Percentiles rank a stretch among this genome's conserved stretches.
phyloP scores from a whole-genome alignment of 768 basidiomycete genomes.

The Cyathus striatus region DNA sequence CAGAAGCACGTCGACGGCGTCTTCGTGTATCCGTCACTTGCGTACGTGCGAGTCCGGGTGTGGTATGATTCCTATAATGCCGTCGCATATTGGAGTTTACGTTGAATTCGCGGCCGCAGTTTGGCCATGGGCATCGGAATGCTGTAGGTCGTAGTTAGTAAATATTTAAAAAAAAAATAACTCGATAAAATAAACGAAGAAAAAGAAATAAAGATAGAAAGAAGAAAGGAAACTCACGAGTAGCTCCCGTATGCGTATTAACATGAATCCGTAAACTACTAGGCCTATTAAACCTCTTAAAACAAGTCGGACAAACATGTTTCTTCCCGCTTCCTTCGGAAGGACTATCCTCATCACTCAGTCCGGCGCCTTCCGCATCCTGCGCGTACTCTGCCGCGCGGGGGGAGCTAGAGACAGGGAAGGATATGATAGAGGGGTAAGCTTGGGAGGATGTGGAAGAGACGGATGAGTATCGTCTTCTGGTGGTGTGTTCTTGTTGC shows the following conservation, averaged over 20 bases:
- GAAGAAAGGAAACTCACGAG: constrained; percentile 39
- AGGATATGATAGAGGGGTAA: constrained; percentile 18
- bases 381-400: constrained; percentile 1
- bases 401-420: constrained; percentile 11
- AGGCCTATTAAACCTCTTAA: constrained; percentile 64
- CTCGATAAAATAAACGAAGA: no score
- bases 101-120: constrained; percentile 74
- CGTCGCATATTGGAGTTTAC: constrained; percentile 85
- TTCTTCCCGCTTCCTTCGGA: constrained; percentile 30
- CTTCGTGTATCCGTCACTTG: constrained; percentile 19
- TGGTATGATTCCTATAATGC: constrained; percentile 65
- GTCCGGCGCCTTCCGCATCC: constrained; percentile 16
- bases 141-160: constrained; percentile 31
- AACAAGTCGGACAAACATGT: constrained; percentile 49
- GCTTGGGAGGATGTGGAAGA: constrained; percentile 1
- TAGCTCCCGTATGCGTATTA: constrained; percentile 66
- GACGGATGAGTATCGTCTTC: no score
- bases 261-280: constrained; percentile 62
- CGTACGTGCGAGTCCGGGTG: constrained; percentile 24
- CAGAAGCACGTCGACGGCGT: constrained; percentile 16
- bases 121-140: constrained; percentile 69
- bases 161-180: constrained; percentile 1
- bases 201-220: constrained; percentile 3
- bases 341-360: constrained; percentile 15
- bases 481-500: no score